Evolutionary conservation across 805 yeast genomes (phyloP), one percentile per base, ranked within the genome.

Genomic region (Lachancea lanzarotensis): DNA sequence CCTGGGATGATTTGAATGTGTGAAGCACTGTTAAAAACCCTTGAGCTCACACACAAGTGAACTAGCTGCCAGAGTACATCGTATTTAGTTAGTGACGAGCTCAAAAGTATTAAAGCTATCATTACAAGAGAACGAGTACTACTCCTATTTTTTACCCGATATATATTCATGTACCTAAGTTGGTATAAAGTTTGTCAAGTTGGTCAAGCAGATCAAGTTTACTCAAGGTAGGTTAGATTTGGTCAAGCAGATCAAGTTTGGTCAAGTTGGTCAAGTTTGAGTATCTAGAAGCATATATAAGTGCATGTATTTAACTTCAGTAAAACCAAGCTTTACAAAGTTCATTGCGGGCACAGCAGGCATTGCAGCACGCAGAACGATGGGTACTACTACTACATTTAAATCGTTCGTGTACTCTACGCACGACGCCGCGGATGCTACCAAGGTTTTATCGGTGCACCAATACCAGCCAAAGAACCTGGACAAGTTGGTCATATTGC

Each of bases 401-500:
- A 62, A 59, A 42, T 60, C 67, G 6, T 37, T 63, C 16, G 49
- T 63, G 8, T 63, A 63, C 40, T 55, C 67, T 3, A 38, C 49
- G 1, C 66, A 62, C 45, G 54, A 55, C 42, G 51, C 55, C 1
- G 60, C 61, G 31, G 61, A 63, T 33, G 54, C 59, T 40, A 47
- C 62, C 1, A 49, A 56, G n/a, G 59, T 59, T 4, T 47, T 63
- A 19, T 50, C 54, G 1, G 44, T 63, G 8, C 62, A 60, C 26
- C 50, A 47, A 11, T 62, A 63, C 40, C 41, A 49, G 3, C 65
- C 68, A 53, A 52, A 59, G 35, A 54, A 51, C 18, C 26, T 54
- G 13, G 43, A 50, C 8, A 44, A 49, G 17, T 55, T 60, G 2
- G 54, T 87, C 12, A 66, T 87, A n/a, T 61, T 87, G 45, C 75